A percentile compares a stretch with the other conserved stretches of the same genome.
phyloP scores from a whole-genome alignment of 768 basidiomycete species.

The Auricularia cornea region DNA sequence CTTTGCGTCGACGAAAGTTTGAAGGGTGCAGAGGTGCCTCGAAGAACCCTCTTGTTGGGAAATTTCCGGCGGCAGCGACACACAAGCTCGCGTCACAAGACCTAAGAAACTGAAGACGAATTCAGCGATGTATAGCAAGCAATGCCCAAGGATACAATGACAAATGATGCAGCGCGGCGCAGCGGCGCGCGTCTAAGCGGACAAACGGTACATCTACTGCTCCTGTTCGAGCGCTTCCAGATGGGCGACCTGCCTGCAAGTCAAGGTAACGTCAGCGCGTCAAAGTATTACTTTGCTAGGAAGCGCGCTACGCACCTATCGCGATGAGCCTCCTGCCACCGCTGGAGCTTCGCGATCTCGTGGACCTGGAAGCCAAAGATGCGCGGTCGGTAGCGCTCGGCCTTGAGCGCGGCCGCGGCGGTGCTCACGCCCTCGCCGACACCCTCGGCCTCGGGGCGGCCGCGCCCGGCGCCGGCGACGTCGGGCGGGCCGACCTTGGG shows the following conservation, averaged over 20 bases:
- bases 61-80: too few species aligned
- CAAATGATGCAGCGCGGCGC: not conserved
- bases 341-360: slow-evolving; percentile 84
- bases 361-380: slow-evolving; percentile 97
- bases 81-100: too few species aligned
- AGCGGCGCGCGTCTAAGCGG: not conserved
- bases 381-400: slow-evolving; percentile 84
- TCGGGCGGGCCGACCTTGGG: slow-evolving; percentile 58
- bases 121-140: too few species aligned
- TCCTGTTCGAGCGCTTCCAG: slow-evolving; percentile 31
- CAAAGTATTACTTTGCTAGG: not conserved
- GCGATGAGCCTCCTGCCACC: slow-evolving; percentile 92
- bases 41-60: too few species aligned
- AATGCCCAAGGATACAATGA: too few species aligned
- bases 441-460: slow-evolving; percentile 32
- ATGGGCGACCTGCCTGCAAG: slow-evolving; percentile 32
- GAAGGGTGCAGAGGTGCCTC: too few species aligned
- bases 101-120: too few species aligned
- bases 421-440: slow-evolving; percentile 68
- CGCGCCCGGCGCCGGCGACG: slow-evolving; percentile 7
- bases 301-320: slow-evolving; percentile 54
- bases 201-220: slow-evolving; percentile 4
- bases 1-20: too few species aligned
- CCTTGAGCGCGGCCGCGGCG: slow-evolving; percentile 74
- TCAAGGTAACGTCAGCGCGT: not conserved